These are phyloP conservation scores for Pseudopithomyces maydicus DNA, from an alignment of 2,329 filamentous ascomycete species.

Conservation along the genomic window DNA sequence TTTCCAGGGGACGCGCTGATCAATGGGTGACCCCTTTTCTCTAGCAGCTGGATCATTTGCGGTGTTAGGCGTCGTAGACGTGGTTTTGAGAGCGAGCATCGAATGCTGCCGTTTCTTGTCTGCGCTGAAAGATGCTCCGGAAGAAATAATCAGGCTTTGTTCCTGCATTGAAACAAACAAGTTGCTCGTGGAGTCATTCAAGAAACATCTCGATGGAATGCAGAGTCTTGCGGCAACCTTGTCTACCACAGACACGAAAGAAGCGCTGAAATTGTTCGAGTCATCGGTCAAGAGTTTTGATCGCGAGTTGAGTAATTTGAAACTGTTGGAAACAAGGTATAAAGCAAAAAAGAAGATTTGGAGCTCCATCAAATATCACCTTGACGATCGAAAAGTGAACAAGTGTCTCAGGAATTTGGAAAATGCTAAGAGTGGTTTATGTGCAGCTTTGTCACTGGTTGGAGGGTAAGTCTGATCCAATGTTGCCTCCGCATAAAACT, in stretches of 20 bases:
- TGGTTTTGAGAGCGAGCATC: slow-evolving; percentile 14
- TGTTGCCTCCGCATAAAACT: background rate
- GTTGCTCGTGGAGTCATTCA: background rate
- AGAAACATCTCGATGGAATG: background rate
- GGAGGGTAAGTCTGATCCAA: background rate
- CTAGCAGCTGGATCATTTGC: slow-evolving; percentile 18
- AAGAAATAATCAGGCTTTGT: slow-evolving; percentile 10
- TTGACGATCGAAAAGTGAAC: background rate
- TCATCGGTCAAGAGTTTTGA: background rate
- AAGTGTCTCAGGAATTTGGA: background rate
- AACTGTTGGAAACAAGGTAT: background rate
- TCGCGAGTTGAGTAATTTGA: background rate
- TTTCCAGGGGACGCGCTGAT: no score
- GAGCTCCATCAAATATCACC: background rate
- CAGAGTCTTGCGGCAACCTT: background rate
- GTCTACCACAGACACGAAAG: background rate
- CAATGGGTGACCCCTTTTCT: background rate
- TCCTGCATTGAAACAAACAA: slow-evolving; percentile 11
- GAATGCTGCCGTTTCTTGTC: slow-evolving; percentile 19
- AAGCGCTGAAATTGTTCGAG: background rate
- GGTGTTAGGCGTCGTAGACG: slow-evolving; percentile 21
- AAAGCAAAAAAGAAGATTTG: background rate
- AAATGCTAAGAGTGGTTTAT: background rate
- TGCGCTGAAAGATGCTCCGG: slow-evolving; percentile 16
- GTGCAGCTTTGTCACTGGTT: background rate